phyloP scores from a whole-genome alignment of 257 asterid species.

The Henckelia pumila region DNA sequence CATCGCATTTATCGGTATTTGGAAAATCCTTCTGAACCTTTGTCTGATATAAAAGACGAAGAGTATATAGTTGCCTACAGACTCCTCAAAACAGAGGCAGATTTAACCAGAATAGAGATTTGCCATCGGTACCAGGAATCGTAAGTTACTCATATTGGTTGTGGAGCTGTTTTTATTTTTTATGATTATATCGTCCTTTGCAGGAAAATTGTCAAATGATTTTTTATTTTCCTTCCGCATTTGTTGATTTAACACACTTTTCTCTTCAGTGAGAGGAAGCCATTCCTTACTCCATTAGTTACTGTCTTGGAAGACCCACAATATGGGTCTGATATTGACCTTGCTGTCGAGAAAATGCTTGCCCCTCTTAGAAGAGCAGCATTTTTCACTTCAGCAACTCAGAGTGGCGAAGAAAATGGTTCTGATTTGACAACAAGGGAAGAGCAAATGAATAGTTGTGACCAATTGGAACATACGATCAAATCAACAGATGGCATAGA shows the following conservation, averaged over 20 bases:
- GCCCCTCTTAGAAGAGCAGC: constrained; percentile 59
- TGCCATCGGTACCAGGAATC: constrained; percentile 62
- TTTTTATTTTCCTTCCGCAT: constrained; percentile 9
- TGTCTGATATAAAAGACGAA: constrained; percentile 73
- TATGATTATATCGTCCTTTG: not conserved
- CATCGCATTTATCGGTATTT: constrained; percentile 72
- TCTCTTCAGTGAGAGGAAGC: constrained; percentile 72
- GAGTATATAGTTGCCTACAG: constrained; percentile 93
- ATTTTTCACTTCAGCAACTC: constrained; percentile 33
- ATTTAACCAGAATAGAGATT: constrained; percentile 70
- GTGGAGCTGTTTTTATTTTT: not conserved
- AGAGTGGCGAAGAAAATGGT: constrained; percentile 39
- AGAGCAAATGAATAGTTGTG: constrained; percentile 30
- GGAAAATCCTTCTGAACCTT: constrained; percentile 72
- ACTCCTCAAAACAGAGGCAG: constrained; percentile 56
- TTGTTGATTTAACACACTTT: constrained; percentile 7
- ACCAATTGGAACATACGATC: constrained; percentile 32
- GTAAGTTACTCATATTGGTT: constrained; percentile 44
- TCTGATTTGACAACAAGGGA: constrained; percentile 32
- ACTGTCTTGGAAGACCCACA: constrained; percentile 75
- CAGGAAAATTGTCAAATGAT: not conserved
- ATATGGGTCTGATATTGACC: constrained; percentile 63
- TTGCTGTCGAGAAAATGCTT: constrained; percentile 61
- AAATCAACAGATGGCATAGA: constrained; percentile 42
- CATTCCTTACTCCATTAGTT: constrained; percentile 78